These are phyloP conservation scores for Cladosporium cucumerinum DNA, from an alignment of 2,329 filamentous ascomycete species.

Conservation along the genomic window DNA sequence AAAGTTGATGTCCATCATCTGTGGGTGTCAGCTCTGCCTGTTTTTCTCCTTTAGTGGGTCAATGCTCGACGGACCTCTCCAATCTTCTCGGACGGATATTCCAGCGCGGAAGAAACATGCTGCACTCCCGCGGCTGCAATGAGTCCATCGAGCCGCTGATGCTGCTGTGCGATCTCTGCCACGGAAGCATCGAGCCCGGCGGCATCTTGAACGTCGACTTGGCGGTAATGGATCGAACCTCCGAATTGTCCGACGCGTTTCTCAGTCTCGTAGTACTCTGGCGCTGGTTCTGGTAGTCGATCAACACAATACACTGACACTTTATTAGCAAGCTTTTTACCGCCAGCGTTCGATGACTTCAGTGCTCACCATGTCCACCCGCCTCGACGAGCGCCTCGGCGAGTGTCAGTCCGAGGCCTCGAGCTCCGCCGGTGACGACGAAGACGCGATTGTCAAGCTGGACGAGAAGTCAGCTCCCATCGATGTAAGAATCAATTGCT, in stretches of 20 bases:
- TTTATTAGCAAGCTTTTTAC: background rate
- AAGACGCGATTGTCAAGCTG: constrained; percentile 22
- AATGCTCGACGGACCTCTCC: constrained; percentile 27
- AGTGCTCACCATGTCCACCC: constrained; percentile 42
- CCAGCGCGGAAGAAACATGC: constrained; percentile 27
- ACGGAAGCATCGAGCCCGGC: constrained; percentile 27
- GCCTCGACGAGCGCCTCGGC: constrained; percentile 38
- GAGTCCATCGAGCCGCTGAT: constrained; percentile 31
- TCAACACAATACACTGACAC: constrained; percentile 48
- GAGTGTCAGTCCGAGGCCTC: constrained; percentile 31
- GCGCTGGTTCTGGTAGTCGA: constrained; percentile 43
- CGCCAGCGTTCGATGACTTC: background rate
- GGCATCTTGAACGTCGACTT: constrained; percentile 46
- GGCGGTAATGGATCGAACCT: constrained; percentile 45
- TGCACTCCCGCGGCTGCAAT: constrained; percentile 34
- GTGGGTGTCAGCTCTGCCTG: constrained; percentile 3
- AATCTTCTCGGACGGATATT: constrained; percentile 35
- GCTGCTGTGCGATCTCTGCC: constrained; percentile 27
- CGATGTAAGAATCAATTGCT: too few species aligned
- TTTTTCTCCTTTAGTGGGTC: too few species aligned
- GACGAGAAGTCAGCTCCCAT: background rate
- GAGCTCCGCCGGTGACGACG: constrained; percentile 31
- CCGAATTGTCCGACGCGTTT: constrained; percentile 38
- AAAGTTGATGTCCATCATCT: constrained; percentile 50
- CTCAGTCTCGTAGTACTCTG: constrained; percentile 43